These are phyloP conservation scores for Botrytis galanthina DNA, from an alignment of 2,329 filamentous ascomycete species.

Conservation along the genomic window DNA sequence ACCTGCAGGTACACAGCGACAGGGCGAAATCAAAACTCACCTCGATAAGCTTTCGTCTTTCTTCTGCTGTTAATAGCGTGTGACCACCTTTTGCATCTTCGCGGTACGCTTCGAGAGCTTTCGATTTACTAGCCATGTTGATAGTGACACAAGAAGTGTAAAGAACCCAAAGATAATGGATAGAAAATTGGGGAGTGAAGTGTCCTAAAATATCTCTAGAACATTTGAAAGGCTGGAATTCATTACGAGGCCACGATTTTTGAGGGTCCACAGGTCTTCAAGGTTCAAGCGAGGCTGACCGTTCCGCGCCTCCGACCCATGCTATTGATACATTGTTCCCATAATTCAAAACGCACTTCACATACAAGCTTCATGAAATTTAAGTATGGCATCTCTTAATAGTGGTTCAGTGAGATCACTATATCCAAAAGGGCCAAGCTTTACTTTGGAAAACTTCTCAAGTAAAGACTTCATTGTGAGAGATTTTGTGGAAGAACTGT, in stretches of 20 bases:
- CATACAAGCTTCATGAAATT: constrained; percentile 11
- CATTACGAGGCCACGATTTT: constrained; percentile 14
- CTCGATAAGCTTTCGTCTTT: constrained; percentile 48
- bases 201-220: constrained; percentile 5
- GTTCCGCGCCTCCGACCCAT: constrained; percentile 8
- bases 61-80: constrained; percentile 44
- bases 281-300: constrained; percentile 18
- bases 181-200: neutral
- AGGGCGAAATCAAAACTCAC: constrained; percentile 35
- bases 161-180: neutral
- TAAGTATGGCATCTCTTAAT: constrained; percentile 33
- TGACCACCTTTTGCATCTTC: constrained; percentile 46
- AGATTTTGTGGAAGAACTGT: constrained; percentile 92
- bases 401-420: constrained; percentile 45
- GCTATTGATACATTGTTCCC: constrained; percentile 7
- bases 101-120: constrained; percentile 42
- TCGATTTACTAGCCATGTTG: constrained; percentile 15
- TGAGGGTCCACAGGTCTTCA: neutral
- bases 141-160: neutral
- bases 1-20: constrained; percentile 19
- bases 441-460: constrained; percentile 84
- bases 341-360: constrained; percentile 17
- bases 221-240: constrained; percentile 15
- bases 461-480: constrained; percentile 95
- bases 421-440: constrained; percentile 76